phyloP scores from a whole-genome alignment of 2,329 filamentous ascomycete genomes.

The Dactylellina parvicollis region DNA sequence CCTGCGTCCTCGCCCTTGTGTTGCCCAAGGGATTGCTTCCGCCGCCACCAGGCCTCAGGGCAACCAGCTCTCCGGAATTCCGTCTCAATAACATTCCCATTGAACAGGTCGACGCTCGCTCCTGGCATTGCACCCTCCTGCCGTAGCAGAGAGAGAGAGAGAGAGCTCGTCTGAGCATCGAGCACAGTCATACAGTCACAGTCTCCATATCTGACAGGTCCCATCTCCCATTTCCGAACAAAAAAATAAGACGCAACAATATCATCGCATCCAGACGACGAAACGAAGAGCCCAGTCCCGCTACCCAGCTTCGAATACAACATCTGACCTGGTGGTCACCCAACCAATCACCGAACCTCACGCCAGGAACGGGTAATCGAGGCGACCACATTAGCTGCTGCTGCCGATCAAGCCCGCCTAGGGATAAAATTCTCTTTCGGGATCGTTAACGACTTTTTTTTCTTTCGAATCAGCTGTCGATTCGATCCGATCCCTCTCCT shows the following conservation, averaged over 20 bases:
- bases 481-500: not conserved
- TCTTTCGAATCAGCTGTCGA: not conserved
- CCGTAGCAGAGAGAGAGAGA: too few relatives aligned
- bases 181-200: not conserved
- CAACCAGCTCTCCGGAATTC: not conserved
- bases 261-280: too few relatives aligned
- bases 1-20: slow-evolving; percentile 4
- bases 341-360: slow-evolving; percentile 47
- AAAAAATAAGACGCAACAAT: too few relatives aligned
- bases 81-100: not conserved
- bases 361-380: slow-evolving; percentile 36
- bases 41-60: slow-evolving; percentile 5
- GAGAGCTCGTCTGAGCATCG: slow-evolving; percentile 4
- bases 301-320: slow-evolving; percentile 16
- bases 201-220: not conserved
- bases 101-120: not conserved
- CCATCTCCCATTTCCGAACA: not conserved
- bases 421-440: slow-evolving; percentile 44
- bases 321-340: slow-evolving; percentile 35
- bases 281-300: not conserved
- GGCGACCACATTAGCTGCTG: slow-evolving; percentile 20
- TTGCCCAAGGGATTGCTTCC: slow-evolving; percentile 28
- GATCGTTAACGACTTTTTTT: not conserved
- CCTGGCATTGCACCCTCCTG: not conserved
- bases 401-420: slow-evolving; percentile 52